phyloP scores from a whole-genome alignment of 1,284 basidiomycete species.

The Malassezia yamatoensis region DNA sequence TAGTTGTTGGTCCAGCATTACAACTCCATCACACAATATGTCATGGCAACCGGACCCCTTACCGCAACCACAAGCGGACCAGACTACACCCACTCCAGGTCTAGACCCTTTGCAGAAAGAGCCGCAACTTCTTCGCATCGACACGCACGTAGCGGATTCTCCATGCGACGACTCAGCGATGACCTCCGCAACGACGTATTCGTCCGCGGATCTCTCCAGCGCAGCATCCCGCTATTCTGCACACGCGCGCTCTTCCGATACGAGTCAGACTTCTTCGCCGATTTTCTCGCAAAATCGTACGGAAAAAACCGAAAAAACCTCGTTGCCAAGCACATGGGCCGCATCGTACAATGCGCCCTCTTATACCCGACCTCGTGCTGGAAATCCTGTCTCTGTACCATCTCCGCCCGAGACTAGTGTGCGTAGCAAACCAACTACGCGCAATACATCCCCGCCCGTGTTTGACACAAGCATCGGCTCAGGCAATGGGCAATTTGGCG shows the following conservation, averaged over 20 bases:
- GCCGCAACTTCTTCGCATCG: not conserved
- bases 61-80: too few relatives aligned
- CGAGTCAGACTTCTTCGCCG: not conserved
- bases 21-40: not conserved
- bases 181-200: not conserved
- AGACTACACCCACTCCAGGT: too few relatives aligned
- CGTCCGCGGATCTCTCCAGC: not conserved
- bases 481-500: conserved; percentile 33
- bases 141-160: not conserved
- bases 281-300: too few relatives aligned
- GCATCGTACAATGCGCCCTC: too few relatives aligned
- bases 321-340: too few relatives aligned
- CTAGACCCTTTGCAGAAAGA: too few relatives aligned
- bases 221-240: not conserved
- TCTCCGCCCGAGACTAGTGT: too few relatives aligned
- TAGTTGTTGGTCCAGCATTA: not conserved
- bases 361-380: too few relatives aligned
- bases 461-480: not conserved
- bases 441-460: not conserved
- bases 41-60: too few relatives aligned
- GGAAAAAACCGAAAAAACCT: too few relatives aligned
- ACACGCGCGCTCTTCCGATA: not conserved
- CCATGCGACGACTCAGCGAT: not conserved
- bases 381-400: too few relatives aligned
- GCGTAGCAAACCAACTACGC: too few relatives aligned